Conservation (phyloP, 2,329 filamentous ascomycete species). For the Fusarium sp. region DNA sequence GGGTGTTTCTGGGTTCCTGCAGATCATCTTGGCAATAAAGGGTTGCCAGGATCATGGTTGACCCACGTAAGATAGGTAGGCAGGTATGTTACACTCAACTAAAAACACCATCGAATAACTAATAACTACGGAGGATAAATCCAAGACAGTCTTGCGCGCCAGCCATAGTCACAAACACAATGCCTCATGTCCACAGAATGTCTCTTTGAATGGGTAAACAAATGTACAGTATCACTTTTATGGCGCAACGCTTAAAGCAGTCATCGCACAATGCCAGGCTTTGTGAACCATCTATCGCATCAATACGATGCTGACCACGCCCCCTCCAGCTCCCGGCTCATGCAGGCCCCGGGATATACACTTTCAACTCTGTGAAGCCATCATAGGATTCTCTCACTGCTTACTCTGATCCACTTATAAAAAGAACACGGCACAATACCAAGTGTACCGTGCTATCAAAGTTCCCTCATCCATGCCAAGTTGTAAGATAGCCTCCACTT, state of each 20-base stretch:
- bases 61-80: conserved; percentile 2
- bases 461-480: conserved; percentile 11
- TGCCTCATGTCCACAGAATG: conserved; percentile 7
- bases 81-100: conserved; percentile 13
- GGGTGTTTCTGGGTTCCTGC: conserved; percentile 30
- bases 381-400: conserved; percentile 3
- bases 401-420: background rate
- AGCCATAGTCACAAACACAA: conserved; percentile 2
- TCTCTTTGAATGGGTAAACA: conserved; percentile 2
- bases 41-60: conserved; percentile 10
- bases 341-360: conserved; percentile 35
- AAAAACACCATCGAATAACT: conserved; percentile 14
- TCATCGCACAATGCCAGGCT: conserved; percentile 10
- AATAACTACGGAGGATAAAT: conserved; percentile 20
- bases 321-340: conserved; percentile 11
- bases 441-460: conserved; percentile 4
- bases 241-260: conserved; percentile 16
- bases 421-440: background rate
- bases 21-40: conserved; percentile 37
- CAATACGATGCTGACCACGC: conserved; percentile 21
- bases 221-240: background rate
- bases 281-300: conserved; percentile 12
- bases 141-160: conserved; percentile 22
- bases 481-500: conserved; percentile 3
- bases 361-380: conserved; percentile 7